phyloP scores from a whole-genome alignment of 495 filamentous ascomycete genomes.

The Astrothelium subdiscretum region DNA sequence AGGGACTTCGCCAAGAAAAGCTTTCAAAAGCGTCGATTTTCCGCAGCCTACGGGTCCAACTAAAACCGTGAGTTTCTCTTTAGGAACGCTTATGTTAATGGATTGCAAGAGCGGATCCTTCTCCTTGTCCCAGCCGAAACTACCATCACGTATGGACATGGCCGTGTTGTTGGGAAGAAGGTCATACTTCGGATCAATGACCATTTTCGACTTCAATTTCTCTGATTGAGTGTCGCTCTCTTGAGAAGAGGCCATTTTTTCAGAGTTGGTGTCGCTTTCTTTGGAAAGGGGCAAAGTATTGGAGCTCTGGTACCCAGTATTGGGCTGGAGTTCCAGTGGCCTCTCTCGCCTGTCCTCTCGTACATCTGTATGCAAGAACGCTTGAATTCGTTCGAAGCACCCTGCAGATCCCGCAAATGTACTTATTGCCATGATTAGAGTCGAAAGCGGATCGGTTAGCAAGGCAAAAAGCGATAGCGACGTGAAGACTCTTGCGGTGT shows the following conservation, averaged over 20 bases:
- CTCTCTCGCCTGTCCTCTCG: conserved; percentile 6
- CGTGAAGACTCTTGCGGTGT: conserved; percentile 44
- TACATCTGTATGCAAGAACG: conserved; percentile 38
- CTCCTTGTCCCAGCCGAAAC: conserved; percentile 40
- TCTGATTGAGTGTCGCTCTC: conserved; percentile 6
- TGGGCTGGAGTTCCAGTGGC: neutral
- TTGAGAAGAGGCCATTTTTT: neutral
- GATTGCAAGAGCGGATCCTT: conserved; percentile 24
- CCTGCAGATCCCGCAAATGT: conserved; percentile 41
- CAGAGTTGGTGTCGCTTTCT: conserved; percentile 1
- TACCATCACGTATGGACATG: conserved; percentile 32
- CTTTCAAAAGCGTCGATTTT: conserved; percentile 40
- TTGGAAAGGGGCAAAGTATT: conserved; percentile 20
- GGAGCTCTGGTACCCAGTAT: neutral
- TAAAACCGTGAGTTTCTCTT: conserved; percentile 30
- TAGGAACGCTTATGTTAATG: conserved; percentile 32
- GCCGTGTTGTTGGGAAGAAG: conserved; percentile 5
- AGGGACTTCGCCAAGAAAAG: conserved; percentile 39
- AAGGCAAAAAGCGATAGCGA: conserved; percentile 50
- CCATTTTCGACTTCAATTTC: conserved; percentile 1
- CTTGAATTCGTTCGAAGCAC: conserved; percentile 48
- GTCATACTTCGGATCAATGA: neutral
- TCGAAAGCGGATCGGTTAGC: conserved; percentile 42
- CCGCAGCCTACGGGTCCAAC: conserved; percentile 40
- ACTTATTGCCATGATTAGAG: conserved; percentile 46